Percentiles rank a stretch among this genome's conserved stretches.
phyloP scores from a whole-genome alignment of 164 flowering plant species.

The Vitis labrusca region DNA sequence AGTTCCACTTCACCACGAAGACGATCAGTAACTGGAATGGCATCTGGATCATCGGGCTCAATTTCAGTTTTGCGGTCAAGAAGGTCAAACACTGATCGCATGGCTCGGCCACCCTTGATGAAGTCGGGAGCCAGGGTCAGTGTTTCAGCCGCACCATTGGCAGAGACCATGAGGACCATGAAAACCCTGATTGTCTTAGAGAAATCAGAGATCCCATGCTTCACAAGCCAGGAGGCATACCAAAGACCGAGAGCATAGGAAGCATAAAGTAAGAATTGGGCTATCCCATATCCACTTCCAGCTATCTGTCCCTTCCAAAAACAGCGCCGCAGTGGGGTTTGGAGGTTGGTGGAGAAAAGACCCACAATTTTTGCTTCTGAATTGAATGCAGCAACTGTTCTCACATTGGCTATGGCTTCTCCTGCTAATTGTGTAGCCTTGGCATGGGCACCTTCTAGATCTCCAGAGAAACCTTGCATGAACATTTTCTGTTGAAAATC shows the following conservation, averaged over 20 bases:
- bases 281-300: conserved; percentile 87
- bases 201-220: conserved; percentile 94
- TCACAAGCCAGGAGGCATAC: conserved; percentile 99
- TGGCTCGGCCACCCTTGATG: conserved; percentile 93
- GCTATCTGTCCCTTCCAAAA: conserved; percentile 99
- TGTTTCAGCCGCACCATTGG: conserved; percentile 99
- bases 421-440: conserved; percentile 97
- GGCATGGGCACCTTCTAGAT: conserved; percentile 84
- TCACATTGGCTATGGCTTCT: conserved; percentile 88
- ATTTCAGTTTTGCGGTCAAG: conserved; percentile 92
- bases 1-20: conserved; percentile 89
- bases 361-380: conserved; percentile 77
- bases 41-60: conserved; percentile 86
- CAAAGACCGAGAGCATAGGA: conserved; percentile 95
- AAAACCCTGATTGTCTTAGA: conserved; percentile 93
- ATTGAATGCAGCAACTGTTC: conserved; percentile 97
- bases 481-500: conserved; percentile 81
- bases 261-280: conserved; percentile 87
- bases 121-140: conserved; percentile 95
- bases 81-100: conserved; percentile 92
- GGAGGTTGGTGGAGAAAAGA: conserved; percentile 68
- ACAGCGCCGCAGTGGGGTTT: conserved; percentile 66
- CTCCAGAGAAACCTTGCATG: conserved; percentile 95
- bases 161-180: conserved; percentile 99
- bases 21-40: conserved; percentile 64